phyloP scores from a whole-genome alignment of 352 stramenopile genomes.

The Pythium folliculosum region DNA sequence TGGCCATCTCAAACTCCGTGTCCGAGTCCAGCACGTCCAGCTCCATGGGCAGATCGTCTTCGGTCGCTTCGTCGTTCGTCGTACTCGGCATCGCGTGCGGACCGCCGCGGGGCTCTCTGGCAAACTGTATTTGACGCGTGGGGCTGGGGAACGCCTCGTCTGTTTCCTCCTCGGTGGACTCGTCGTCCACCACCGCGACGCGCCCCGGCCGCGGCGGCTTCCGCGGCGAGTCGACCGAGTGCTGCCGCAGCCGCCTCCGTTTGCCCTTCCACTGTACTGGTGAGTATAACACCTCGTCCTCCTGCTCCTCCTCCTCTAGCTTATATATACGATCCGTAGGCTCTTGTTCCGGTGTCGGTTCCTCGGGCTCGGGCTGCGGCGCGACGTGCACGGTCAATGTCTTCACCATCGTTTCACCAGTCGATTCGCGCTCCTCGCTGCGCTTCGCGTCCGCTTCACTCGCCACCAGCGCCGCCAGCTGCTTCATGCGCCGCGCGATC shows the following conservation, averaged over 20 bases:
- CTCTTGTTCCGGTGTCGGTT: background rate
- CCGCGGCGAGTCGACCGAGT: conserved; percentile 18
- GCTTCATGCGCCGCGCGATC: background rate
- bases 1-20: conserved; percentile 10
- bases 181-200: conserved; percentile 1
- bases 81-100: conserved; percentile 5
- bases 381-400: background rate
- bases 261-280: background rate
- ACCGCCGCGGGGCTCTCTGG: background rate
- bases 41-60: conserved; percentile 18
- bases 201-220: conserved; percentile 20
- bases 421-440: background rate
- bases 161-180: background rate
- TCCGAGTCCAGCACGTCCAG: conserved; percentile 18
- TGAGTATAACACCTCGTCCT: background rate
- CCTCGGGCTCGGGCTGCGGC: background rate
- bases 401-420: background rate
- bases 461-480: background rate
- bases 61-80: conserved; percentile 6
- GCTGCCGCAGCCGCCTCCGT: conserved; percentile 6
- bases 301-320: background rate
- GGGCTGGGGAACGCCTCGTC: background rate
- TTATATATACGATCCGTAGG: too few relatives aligned
- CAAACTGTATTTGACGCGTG: background rate
- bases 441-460: background rate